Percentiles rank a stretch among this genome's conserved stretches.
These are phyloP conservation scores for Aspergillus hiratsukae DNA, from an alignment of 2,329 filamentous ascomycete genomes.

Conservation along the genomic window DNA sequence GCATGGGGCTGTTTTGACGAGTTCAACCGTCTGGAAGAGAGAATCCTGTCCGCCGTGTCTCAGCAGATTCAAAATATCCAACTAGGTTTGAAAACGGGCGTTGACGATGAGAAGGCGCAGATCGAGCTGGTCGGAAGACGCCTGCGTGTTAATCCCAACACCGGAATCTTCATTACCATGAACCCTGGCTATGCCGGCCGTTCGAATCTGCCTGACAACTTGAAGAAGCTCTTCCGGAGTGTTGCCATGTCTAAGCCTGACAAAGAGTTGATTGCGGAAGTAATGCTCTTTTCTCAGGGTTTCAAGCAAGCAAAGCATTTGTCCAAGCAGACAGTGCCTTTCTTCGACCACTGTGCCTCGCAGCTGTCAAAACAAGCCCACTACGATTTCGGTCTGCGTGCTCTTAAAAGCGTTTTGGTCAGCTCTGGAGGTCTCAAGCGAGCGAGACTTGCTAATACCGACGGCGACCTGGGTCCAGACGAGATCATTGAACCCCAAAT, in stretches of 20 bases:
- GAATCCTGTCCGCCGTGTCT: conserved; percentile 94
- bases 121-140: conserved; percentile 94
- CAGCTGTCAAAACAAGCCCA: conserved; percentile 92
- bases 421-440: conserved; percentile 96
- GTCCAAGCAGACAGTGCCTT: conserved; percentile 93
- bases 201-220: conserved; percentile 95
- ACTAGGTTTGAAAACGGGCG: conserved; percentile 81
- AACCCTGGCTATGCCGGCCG: conserved; percentile 98
- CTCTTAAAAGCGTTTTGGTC: conserved; percentile 95
- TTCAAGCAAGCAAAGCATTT: conserved; percentile 94
- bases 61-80: conserved; percentile 99
- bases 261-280: conserved; percentile 98
- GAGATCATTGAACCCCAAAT: conserved; percentile 89
- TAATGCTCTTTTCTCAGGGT: conserved; percentile 99
- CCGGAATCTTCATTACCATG: conserved; percentile 99
- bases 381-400: conserved; percentile 97
- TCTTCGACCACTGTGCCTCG: conserved; percentile 86
- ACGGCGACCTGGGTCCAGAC: conserved; percentile 58
- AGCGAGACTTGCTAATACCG: conserved; percentile 61
- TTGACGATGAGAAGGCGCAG: conserved; percentile 74
- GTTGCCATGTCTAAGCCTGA: conserved; percentile 99
- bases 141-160: conserved; percentile 83
- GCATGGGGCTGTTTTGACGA: conserved; percentile 99
- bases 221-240: conserved; percentile 99
- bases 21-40: conserved; percentile 97